Evolutionary conservation across 495 filamentous ascomycete species (phyloP).

Genomic region (Aspergillus sclerotiicarbonarius): DNA sequence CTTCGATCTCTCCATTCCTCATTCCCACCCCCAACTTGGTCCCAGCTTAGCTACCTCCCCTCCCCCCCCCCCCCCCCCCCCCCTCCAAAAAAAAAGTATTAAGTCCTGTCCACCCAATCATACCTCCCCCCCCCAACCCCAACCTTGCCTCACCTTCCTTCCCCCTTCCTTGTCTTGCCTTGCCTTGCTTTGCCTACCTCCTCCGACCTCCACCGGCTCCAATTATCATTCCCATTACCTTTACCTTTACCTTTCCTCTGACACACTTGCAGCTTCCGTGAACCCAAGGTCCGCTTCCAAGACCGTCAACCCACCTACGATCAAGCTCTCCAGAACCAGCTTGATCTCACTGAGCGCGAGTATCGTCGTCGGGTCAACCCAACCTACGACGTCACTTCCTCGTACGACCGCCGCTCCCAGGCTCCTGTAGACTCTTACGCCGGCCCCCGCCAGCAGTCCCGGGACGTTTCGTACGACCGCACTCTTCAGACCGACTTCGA

Average conservation of each 20-base stretch:
- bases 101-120: slow-evolving; percentile 20
- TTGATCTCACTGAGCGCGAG: slow-evolving; percentile 83
- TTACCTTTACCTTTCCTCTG: slow-evolving; percentile 26
- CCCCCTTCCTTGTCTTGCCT: not conserved
- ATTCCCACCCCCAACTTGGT: not conserved
- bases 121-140: slow-evolving; percentile 1
- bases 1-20: slow-evolving; percentile 2
- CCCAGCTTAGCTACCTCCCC: slow-evolving; percentile 14
- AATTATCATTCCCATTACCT: slow-evolving; percentile 9
- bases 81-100: slow-evolving; percentile 18
- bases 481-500: slow-evolving; percentile 24
- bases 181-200: slow-evolving; percentile 15
- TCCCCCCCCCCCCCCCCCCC: slow-evolving; percentile 13
- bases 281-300: slow-evolving; percentile 57
- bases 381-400: slow-evolving; percentile 62
- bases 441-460: slow-evolving; percentile 14
- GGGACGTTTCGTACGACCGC: slow-evolving; percentile 20
- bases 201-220: slow-evolving; percentile 13
- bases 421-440: slow-evolving; percentile 30
- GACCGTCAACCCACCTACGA: slow-evolving; percentile 50
- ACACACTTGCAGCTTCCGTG: slow-evolving; percentile 52
- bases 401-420: slow-evolving; percentile 45
- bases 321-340: slow-evolving; percentile 52
- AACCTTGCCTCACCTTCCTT: not conserved
- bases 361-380: slow-evolving; percentile 78